Conservation (phyloP, 768 basidiomycete genomes). For the Lentinula sp. region DNA sequence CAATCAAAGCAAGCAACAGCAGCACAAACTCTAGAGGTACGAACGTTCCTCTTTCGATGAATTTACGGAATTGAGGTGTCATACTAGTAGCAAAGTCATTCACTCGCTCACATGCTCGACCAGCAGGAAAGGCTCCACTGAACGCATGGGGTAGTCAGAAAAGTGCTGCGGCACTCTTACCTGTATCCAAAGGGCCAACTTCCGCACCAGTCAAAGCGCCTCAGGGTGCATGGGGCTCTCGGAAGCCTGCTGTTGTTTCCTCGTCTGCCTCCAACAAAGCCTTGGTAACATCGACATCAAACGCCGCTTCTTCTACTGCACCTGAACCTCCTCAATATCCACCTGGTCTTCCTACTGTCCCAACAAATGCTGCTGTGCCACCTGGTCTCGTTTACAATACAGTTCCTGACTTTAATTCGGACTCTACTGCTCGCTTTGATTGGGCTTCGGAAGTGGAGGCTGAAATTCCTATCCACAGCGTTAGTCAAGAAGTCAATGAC, state of each 20-base stretch:
- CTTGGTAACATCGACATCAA: background rate
- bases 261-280: background rate
- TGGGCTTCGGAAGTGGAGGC: slow-evolving; percentile 2
- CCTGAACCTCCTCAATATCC: background rate
- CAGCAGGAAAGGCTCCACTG: background rate
- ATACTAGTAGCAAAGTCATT: background rate
- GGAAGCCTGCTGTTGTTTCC: background rate
- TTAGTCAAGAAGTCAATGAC: background rate
- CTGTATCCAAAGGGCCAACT: background rate
- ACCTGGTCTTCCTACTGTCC: background rate
- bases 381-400: background rate
- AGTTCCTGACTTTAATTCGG: background rate
- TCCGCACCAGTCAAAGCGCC: background rate
- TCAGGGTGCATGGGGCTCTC: slow-evolving; percentile 2
- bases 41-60: background rate
- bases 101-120: background rate
- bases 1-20: background rate
- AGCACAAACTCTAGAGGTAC: background rate
- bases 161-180: background rate
- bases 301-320: background rate
- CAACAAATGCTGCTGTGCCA: background rate
- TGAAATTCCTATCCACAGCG: background rate
- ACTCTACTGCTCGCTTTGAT: background rate
- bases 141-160: background rate
- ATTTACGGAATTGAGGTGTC: background rate